Base-by-base conservation (phyloP, 768 basidiomycete genomes). In the Boletellus sp. region DNA sequence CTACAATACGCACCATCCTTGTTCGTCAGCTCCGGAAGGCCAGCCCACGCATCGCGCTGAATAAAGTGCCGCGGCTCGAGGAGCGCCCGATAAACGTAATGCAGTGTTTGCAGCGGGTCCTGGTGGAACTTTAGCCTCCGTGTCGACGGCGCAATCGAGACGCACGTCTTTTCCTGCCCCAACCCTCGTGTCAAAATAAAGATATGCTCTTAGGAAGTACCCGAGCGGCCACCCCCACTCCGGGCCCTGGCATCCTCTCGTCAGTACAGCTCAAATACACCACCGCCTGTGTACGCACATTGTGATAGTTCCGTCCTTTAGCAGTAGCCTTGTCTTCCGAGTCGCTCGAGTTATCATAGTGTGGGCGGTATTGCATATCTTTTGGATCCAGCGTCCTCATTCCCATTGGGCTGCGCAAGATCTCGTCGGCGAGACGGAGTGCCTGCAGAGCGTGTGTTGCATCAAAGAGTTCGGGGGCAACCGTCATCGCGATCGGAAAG, bases 191-290 rank as follows among this genome's bases (percentile, higher is more conserved):
- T 96, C 92, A 66, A 98, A 98, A 64, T 90, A 70, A 39, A 97
- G 78, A 69, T 92, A 96, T 0, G 96, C 93, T 43, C 92, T 84
- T 54, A 98, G 70, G 78, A 96, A 97, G 73, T 93, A 98, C 4
- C 96, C 96, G 38, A 92, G 71, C 11, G 92, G 92, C 92, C 93
- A 95, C 10, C 86, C 88, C 93, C 92, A 96, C 64, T 94, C 90
- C 4, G 92, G 92, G 16, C 91, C 92, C 83, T 94, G 52, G 45
- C 39, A 37, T 3, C 24, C 41, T 46, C 32, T 48, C 45, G 53
- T 63, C 54, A 57, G 60, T 48, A 51, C 40, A 34, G 36, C 41
- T 15, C 24, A 17, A 28, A 4, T 33, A 44, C 9, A 44, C 52
- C 28, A 16, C 17, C 3, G 11, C 15, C 24, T 36, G 39, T 40